Evolutionary conservation across 2,329 filamentous ascomycete genomes (phyloP), one percentile per base, ranked within the genome.

Genomic region (Trichophyton schoenleinii): DNA sequence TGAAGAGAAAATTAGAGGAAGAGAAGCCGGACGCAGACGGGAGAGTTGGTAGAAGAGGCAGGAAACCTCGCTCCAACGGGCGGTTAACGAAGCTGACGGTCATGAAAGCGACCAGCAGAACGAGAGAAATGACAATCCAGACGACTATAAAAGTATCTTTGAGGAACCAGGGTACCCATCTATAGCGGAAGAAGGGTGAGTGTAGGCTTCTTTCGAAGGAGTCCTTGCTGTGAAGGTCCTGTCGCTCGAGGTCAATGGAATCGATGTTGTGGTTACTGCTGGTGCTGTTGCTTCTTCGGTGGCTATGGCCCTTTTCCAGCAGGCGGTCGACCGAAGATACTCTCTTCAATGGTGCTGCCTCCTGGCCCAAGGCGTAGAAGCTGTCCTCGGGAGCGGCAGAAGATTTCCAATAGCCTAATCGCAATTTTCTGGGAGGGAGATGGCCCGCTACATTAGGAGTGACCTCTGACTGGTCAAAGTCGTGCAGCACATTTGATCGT

Each of bases 361-460:
- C 79, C 63, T 86, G 82, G n/a, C 89, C 90, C 61, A 95, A 82
- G 1, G 85, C 84, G 70, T 95, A 91, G 79, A 94, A 95, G 28
- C 11, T 44, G 18, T 90, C 78, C 20, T 85, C 83, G 20, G 82
- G 80, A 63, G 80, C 79, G 61, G 84, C 84, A 18, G 85, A 84
- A 28, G 85, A 84, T 62, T 83, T 83, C 89, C 91, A 96, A 73
- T 95, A 95, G 5, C 91, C 90, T n/a, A 96, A 80, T 52, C 87
- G 81, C 67, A 92, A 85, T 3, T 81, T 77, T 65, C 83, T 83
- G 15, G 72, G 63, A 79, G 82, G 68, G 78, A 81, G 58, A 74
- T 77, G 49, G 82, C 79, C 64, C 79, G 67, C 64, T 0, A 75
- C 72, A 3, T 71, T 66, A 2, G 69, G 68, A 49, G 84, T 79